Evolutionary conservation across 306 rosid species (phyloP).

Genomic region (Vigna mungo): DNA sequence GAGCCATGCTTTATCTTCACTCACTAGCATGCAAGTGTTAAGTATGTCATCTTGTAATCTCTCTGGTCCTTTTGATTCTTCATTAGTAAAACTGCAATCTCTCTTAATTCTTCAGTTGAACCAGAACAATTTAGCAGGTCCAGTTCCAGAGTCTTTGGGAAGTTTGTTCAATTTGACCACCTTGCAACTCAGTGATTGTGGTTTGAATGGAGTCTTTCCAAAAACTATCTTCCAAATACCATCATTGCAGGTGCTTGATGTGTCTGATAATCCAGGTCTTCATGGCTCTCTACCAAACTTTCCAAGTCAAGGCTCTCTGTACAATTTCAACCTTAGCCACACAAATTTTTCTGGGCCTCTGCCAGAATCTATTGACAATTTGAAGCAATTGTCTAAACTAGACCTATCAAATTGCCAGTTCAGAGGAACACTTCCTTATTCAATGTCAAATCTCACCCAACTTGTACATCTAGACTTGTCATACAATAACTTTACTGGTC

Average conservation of each 20-base stretch:
- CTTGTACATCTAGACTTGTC: slow-evolving; percentile 13
- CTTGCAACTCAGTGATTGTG: slow-evolving; percentile 14
- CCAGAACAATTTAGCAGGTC: neutral
- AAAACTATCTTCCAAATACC: slow-evolving; percentile 10
- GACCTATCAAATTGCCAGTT: slow-evolving; percentile 5
- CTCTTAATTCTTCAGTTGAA: slow-evolving; percentile 3
- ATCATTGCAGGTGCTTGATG: slow-evolving; percentile 18
- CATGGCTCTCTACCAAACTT: slow-evolving; percentile 24
- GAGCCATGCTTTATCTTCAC: slow-evolving; percentile 23
- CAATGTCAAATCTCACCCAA: slow-evolving; percentile 19
- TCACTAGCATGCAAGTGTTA: neutral
- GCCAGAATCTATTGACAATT: slow-evolving; percentile 8
- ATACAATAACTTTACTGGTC: neutral
- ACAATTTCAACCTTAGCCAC: slow-evolving; percentile 6
- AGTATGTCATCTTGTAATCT: slow-evolving; percentile 24
- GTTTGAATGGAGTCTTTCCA: slow-evolving; percentile 5
- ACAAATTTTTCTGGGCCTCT: slow-evolving; percentile 12
- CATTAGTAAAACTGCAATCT: slow-evolving; percentile 4
- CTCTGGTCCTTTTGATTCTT: slow-evolving; percentile 22
- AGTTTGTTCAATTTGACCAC: slow-evolving; percentile 1
- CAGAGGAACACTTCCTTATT: neutral
- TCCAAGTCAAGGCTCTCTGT: neutral
- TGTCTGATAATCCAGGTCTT: slow-evolving; percentile 25
- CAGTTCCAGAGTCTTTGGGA: slow-evolving; percentile 4
- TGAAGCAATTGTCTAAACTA: slow-evolving; percentile 14